Percentiles rank a stretch among this genome's conserved stretches.
Evolutionary conservation across 2,329 filamentous ascomycete genomes (phyloP).

Genomic region (Verticillium nubilum): DNA sequence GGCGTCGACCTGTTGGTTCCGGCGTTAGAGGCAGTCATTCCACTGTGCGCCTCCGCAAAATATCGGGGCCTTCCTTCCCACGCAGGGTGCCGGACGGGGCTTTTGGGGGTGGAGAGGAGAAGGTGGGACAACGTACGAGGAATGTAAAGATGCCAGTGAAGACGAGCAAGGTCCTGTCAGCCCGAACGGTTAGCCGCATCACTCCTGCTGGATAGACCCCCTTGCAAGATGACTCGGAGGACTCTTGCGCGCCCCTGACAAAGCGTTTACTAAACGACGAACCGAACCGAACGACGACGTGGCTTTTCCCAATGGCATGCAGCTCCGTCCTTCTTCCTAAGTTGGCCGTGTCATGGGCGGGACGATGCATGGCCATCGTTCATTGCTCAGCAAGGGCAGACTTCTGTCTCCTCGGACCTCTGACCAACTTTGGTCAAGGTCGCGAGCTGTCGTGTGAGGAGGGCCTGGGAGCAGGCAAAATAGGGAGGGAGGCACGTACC

Average conservation of each 20-base stretch:
- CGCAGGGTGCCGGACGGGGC: not conserved
- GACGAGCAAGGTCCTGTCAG: constrained; percentile 62
- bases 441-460: constrained; percentile 9
- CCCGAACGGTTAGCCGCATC: constrained; percentile 23
- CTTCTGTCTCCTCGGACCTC: constrained; percentile 6
- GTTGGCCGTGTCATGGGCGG: not conserved
- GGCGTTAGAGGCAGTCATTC: not conserved
- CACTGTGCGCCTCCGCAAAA: not conserved
- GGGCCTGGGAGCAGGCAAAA: not conserved
- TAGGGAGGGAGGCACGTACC: constrained; percentile 41
- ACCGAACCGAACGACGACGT: constrained; percentile 19
- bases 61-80: not conserved
- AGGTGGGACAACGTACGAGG: constrained; percentile 50
- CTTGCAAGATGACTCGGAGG: constrained; percentile 19
- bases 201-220: constrained; percentile 14
- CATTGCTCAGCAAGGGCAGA: not conserved
- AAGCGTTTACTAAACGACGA: constrained; percentile 26
- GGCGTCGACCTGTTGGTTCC: constrained; percentile 55
- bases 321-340: not conserved
- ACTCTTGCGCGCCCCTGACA: constrained; percentile 5
- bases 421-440: constrained; percentile 8
- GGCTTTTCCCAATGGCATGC: constrained; percentile 1
- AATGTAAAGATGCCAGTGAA: constrained; percentile 88
- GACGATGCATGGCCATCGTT: not conserved
- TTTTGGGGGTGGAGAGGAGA: not conserved